Evolutionary conservation across 768 basidiomycete species (phyloP), one percentile per base, ranked within the genome.

Genomic region (Pleurotus cornucopiae): DNA sequence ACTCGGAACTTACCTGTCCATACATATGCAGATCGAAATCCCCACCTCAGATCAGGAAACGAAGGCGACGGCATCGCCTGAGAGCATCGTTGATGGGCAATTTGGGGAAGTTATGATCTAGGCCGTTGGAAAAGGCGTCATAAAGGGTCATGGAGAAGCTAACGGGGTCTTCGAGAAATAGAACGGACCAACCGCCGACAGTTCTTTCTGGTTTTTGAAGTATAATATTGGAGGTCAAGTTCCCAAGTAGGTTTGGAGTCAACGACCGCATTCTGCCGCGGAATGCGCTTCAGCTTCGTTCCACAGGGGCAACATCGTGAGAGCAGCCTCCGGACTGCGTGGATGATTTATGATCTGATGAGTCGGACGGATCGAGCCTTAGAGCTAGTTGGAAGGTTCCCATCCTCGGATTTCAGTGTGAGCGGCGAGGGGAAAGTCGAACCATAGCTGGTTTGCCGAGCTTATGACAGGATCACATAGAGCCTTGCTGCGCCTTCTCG

Each of bases 221-320:
- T 5, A 21, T 14, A 25, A 39, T 21, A 53, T 53, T 34, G 30
- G 30, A 34, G 9, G 30, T 11, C 30, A 30, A 30, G 1, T 30
- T 20, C 51, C 20, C 14, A 21, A 40, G 16, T 25, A 41, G 39
- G 51, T n/a, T 41, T 41, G n/a, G 41, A 49, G 21, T 30, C 20
- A 49, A 23, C 48, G n/a, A 12, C 7, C 18, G 48, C 26, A 30
- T 53, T 41, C 21, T 41, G 16, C 51, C 51, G 51, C 51, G 39
- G 51, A 41, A 53, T 16, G 14, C 39, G 38, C 38, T 18, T 52
- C 51, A 14, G n/a, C 34, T 40, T 52, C 14, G 51, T 18, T 53
- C 51, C 51, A 53, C 51, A 53, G 21, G 51, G 51, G 20, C 9
- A 38, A 5, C 7, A 18, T 53, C 51, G 51, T 53, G 51, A 41